phyloP scores from a whole-genome alignment of 2,329 filamentous ascomycete genomes.

The Fusarium compactum region DNA sequence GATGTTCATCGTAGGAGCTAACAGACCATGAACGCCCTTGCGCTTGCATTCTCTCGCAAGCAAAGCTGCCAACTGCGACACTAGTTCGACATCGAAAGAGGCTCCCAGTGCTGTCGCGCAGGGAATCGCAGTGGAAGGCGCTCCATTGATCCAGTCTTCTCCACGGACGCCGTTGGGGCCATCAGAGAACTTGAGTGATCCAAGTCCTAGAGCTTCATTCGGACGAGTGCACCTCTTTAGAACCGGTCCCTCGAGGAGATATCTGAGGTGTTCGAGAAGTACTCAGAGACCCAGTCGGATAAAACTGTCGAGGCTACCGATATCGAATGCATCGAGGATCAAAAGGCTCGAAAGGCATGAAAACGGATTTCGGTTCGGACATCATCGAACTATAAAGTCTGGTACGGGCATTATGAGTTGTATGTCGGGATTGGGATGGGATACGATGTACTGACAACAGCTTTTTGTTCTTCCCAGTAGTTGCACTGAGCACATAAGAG shows the following conservation, averaged over 20 bases:
- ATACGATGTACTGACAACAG: background rate
- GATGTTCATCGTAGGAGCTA: background rate
- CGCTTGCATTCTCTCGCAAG: background rate
- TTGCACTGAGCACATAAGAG: no score
- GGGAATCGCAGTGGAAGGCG: background rate
- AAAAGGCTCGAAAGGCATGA: background rate
- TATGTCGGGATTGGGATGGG: no score
- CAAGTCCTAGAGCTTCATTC: background rate
- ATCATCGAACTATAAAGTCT: no score
- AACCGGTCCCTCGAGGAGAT: background rate
- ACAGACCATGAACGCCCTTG: background rate
- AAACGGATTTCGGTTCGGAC: background rate
- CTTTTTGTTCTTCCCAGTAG: no score
- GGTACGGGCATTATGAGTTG: no score
- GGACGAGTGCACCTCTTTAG: background rate
- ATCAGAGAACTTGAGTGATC: background rate
- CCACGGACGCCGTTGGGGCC: background rate
- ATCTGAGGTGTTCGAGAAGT: background rate
- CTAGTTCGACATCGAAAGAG: background rate
- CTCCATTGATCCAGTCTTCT: background rate
- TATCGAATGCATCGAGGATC: background rate
- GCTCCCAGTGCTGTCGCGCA: background rate
- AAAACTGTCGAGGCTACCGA: background rate
- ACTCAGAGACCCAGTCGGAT: accelerated
- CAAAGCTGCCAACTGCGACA: background rate